These are phyloP conservation scores for Melaleuca alternifolia DNA, from an alignment of 345 rosid genomes.

Conservation along the genomic window DNA sequence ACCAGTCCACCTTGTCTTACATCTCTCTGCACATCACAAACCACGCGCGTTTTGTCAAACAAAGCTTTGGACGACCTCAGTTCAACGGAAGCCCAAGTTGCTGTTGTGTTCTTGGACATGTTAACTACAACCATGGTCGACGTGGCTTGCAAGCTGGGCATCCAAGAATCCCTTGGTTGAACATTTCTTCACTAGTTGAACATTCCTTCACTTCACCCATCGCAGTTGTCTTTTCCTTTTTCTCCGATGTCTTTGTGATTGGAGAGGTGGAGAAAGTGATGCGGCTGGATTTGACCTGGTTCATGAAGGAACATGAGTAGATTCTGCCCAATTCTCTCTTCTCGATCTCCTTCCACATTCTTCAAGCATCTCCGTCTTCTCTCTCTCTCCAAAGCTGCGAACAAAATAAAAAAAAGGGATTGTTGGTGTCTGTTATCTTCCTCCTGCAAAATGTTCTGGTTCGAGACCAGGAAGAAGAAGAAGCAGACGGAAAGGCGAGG, in stretches of 20 bases:
- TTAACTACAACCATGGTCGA: conserved; percentile 21
- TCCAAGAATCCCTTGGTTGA: neutral
- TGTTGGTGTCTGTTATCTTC: neutral
- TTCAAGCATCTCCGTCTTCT: conserved; percentile 11
- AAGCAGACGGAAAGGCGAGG: neutral
- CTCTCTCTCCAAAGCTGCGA: neutral
- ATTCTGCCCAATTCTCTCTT: conserved; percentile 78
- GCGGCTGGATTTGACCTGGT: conserved; percentile 49
- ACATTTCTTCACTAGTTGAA: no score
- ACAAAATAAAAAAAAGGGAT: neutral
- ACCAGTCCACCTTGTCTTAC: conserved; percentile 10
- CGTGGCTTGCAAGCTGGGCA: conserved; percentile 14
- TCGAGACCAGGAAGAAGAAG: neutral
- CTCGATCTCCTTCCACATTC: conserved; percentile 83
- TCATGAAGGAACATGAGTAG: conserved; percentile 48
- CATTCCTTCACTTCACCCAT: no score
- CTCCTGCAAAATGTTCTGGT: neutral
- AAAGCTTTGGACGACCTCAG: conserved; percentile 9
- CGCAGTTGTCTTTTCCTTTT: no score
- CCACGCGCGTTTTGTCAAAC: conserved; percentile 9
- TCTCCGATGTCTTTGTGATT: conserved; percentile 54
- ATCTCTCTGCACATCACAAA: conserved; percentile 3
- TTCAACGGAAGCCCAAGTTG: conserved; percentile 2
- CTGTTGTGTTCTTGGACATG: conserved; percentile 26
- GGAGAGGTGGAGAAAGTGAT: conserved; percentile 55